Percentiles rank a stretch among this genome's conserved stretches.
These are phyloP conservation scores for Cladosporium sp. DNA, from an alignment of 2,329 filamentous ascomycete species.

Conservation along the genomic window DNA sequence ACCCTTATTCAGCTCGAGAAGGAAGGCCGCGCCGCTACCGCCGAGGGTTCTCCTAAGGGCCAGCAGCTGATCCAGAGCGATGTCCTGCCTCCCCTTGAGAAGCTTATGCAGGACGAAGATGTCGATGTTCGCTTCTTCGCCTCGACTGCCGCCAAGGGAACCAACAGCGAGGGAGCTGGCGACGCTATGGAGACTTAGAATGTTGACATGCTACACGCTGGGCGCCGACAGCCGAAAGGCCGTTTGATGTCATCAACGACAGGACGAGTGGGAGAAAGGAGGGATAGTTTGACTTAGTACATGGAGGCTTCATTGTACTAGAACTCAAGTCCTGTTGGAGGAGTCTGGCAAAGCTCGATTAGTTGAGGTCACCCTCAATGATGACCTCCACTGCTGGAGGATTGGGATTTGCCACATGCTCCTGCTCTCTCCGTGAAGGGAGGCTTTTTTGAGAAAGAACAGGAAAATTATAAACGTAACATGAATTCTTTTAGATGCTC, in stretches of 20 bases:
- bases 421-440: too few relatives aligned
- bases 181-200: constrained; percentile 34
- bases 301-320: too few relatives aligned
- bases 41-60: constrained; percentile 40
- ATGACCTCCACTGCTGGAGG: too few relatives aligned
- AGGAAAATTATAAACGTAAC: too few relatives aligned
- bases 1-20: constrained; percentile 84
- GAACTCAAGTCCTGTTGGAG: too few relatives aligned
- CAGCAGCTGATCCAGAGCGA: constrained; percentile 42
- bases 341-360: too few relatives aligned
- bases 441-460: too few relatives aligned
- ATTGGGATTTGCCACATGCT: too few relatives aligned
- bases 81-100: constrained; percentile 84
- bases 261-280: not conserved
- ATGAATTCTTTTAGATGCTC: too few relatives aligned
- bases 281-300: constrained; percentile 2
- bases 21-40: constrained; percentile 53
- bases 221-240: constrained; percentile 10
- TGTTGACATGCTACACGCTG: constrained; percentile 12
- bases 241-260: too few relatives aligned
- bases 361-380: too few relatives aligned
- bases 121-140: constrained; percentile 98
- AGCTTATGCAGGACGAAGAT: constrained; percentile 94
- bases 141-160: constrained; percentile 69
- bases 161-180: constrained; percentile 19